phyloP scores from a whole-genome alignment of 2,329 filamentous ascomycete genomes.

The Exophiala oligosperma region DNA sequence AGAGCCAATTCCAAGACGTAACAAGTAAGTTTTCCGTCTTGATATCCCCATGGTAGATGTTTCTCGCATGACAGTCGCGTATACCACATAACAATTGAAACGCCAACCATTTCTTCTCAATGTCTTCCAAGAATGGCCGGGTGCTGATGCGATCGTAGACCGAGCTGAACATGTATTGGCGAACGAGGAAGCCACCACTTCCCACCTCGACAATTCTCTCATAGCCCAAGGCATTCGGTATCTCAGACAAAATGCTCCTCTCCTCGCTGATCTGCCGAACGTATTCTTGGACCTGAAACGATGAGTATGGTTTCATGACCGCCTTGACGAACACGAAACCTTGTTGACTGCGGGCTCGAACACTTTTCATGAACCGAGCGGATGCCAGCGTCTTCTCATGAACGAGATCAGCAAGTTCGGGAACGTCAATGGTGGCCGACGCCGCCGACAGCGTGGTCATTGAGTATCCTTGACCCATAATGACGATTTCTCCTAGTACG shows the following conservation, averaged over 20 bases:
- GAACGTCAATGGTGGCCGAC: slow-evolving; percentile 88
- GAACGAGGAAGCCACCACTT: slow-evolving; percentile 86
- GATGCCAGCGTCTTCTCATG: slow-evolving; percentile 93
- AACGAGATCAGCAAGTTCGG: slow-evolving; percentile 83
- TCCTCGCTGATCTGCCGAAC: slow-evolving; percentile 78
- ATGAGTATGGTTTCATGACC: slow-evolving; percentile 85
- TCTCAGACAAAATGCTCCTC: slow-evolving; percentile 72
- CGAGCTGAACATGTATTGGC: slow-evolving; percentile 94
- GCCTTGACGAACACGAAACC: slow-evolving; percentile 93
- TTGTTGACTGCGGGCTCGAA: slow-evolving; percentile 84
- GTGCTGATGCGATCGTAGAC: slow-evolving; percentile 95
- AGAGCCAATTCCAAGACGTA: slow-evolving; percentile 99
- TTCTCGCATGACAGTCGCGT: slow-evolving; percentile 83
- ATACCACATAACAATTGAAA: slow-evolving; percentile 93
- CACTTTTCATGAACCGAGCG: slow-evolving; percentile 94
- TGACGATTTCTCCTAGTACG: slow-evolving; percentile 24
- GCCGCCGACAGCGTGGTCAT: slow-evolving; percentile 88
- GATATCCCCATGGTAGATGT: slow-evolving; percentile 96
- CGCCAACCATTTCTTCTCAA: slow-evolving; percentile 98
- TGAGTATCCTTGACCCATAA: slow-evolving; percentile 96
- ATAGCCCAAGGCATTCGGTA: slow-evolving; percentile 89
- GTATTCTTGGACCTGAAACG: slow-evolving; percentile 77
- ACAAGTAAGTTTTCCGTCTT: slow-evolving; percentile 97
- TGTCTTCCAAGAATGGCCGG: slow-evolving; percentile 90
- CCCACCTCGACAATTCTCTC: slow-evolving; percentile 89